Base-by-base conservation (phyloP, 306 rosid species). In the Rosa multiflora region DNA sequence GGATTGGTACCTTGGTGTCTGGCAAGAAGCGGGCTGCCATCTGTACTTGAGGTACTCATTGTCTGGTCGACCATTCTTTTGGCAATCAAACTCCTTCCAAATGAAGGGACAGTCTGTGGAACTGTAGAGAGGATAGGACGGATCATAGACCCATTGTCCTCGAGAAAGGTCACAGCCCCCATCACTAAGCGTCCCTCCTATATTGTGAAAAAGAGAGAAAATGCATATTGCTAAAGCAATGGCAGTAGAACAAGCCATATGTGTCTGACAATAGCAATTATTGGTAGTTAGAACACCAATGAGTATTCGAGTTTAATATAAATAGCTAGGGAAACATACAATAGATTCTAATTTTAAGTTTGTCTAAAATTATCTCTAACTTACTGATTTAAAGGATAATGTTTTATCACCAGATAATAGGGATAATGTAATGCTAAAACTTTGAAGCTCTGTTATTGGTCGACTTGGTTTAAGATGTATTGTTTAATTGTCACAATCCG, bases 141-240 rank as follows among this genome's bases (percentile, higher is more conserved):
- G 17, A 46, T 82, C 78, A 51, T 70, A 77, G 46, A 82, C 82
- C 85, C 82, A 82, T 70, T 18, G 47, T 12, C 81, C 85, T 18
- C 44, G 11, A 35, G 67, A 77, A 42, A 82, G 48, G 53, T 72
- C 63, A 32, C 78, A 82, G 10, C 46, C 43, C 8, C 14, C 40
- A n/a, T 47, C 53, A 35, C 70, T 35, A 37, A 66, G 12, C 21
- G 70, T 40, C 21, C 52, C 78, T 40, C 42, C 40, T n/a, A 40
- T 40, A 3, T 56, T 20, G n/a, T 23, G 13, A 52, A 56, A 40
- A 74, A 55, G 15, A n/a, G 52, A 56, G 40, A 74, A 40, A 3
- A 40, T 29, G 42, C 63, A 40, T 53, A 66, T 17, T 35, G 23
- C 26, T 52, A n/a, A 11, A 37, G 32, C 29, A 43, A 8, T 53